A percentile compares a stretch with the other conserved stretches of the same genome.
These are phyloP conservation scores for Rhododendron ferrugineum DNA, from an alignment of 148 eudicot species.

Conservation along the genomic window DNA sequence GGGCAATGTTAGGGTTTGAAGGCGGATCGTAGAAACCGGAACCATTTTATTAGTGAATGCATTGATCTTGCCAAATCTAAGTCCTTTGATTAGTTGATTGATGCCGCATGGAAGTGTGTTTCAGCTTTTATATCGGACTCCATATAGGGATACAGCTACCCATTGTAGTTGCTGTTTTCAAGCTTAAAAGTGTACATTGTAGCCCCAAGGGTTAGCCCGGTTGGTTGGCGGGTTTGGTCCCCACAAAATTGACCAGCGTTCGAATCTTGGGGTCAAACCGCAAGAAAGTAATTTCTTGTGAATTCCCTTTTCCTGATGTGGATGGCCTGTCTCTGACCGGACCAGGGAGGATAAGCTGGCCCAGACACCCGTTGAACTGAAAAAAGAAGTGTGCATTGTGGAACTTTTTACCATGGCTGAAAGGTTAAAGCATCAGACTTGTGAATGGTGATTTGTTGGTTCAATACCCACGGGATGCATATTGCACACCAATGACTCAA, in stretches of 20 bases:
- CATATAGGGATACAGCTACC: not conserved
- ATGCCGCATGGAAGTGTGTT: not conserved
- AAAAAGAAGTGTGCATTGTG: not conserved
- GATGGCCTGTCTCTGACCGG: too few species aligned
- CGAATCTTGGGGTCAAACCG: too few species aligned
- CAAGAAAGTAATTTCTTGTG: too few species aligned
- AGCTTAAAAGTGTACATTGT: not conserved
- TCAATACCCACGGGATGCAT: not conserved
- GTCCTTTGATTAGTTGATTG: not conserved
- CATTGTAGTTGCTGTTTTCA: not conserved
- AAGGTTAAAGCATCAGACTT: not conserved
- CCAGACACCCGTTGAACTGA: too few species aligned
- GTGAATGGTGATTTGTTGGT: not conserved
- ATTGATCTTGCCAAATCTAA: not conserved
- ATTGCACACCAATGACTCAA: not conserved
- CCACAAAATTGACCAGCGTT: not conserved
- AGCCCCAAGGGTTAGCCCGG: not conserved
- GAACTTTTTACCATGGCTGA: not conserved
- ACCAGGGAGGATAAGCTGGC: too few species aligned
- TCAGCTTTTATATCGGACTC: not conserved
- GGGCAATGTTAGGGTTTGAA: not conserved
- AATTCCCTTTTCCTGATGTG: too few species aligned
- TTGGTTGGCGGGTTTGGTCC: not conserved
- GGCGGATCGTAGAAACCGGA: not conserved
- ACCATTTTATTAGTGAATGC: not conserved